phyloP scores from a whole-genome alignment of 441 rosid genomes.

The Breynia disticha region DNA sequence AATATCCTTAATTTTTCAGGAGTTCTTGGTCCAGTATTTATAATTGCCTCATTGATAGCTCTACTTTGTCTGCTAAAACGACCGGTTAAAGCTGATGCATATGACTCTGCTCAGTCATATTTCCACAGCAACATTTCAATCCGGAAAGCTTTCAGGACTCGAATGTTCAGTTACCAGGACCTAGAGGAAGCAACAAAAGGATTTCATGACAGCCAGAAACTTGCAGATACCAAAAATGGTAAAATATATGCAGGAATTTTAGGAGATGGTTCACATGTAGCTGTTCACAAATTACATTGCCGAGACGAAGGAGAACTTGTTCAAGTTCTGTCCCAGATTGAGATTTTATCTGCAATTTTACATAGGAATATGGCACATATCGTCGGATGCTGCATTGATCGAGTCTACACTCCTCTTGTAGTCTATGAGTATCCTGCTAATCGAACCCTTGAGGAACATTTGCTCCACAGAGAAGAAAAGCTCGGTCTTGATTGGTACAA shows the following conservation, averaged over 20 bases:
- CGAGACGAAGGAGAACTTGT: constrained; percentile 48
- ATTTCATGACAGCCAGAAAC: constrained; percentile 43
- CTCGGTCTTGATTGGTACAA: constrained; percentile 55
- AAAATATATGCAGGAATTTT: constrained; percentile 47
- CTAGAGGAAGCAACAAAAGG: constrained; percentile 60
- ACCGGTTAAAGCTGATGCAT: constrained; percentile 27
- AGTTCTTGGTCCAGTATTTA: constrained; percentile 36
- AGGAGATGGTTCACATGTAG: constrained; percentile 53
- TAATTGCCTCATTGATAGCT: constrained; percentile 38
- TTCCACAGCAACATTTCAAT: constrained; percentile 42
- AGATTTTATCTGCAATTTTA: constrained; percentile 43
- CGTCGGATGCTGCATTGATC: constrained; percentile 63
- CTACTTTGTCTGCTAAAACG: constrained; percentile 44
- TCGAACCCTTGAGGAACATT: constrained; percentile 47
- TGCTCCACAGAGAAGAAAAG: constrained; percentile 20
- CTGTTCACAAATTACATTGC: constrained; percentile 56
- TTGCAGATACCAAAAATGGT: constrained; percentile 37
- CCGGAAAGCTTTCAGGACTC: constrained; percentile 56
- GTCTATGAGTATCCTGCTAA: constrained; percentile 68
- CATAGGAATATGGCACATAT: constrained; percentile 56
- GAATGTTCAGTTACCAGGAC: constrained; percentile 53
- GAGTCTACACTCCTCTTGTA: constrained; percentile 35
- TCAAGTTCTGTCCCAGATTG: constrained; percentile 47
- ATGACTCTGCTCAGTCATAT: constrained; percentile 26
- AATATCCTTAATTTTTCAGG: constrained; percentile 25